phyloP scores from a whole-genome alignment of 768 basidiomycete species.

The Rhodotorula diobovata region DNA sequence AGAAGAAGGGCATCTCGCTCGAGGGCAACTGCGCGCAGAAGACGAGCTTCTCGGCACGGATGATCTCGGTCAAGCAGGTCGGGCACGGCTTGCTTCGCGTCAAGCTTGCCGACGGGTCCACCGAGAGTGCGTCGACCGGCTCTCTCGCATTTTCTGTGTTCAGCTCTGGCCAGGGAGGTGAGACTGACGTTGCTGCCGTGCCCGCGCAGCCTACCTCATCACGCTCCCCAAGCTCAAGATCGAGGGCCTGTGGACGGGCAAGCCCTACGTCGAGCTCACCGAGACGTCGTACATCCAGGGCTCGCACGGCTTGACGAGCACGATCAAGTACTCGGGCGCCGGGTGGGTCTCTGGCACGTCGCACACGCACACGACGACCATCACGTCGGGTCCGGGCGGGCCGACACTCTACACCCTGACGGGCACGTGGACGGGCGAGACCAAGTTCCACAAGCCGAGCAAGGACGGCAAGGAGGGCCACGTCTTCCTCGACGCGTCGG shows the following conservation, averaged over 20 bases:
- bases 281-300: slow-evolving; percentile 64
- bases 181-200: slow-evolving; percentile 35
- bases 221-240: slow-evolving; percentile 88
- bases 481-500: slow-evolving; percentile 70
- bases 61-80: slow-evolving; percentile 76
- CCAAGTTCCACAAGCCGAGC: slow-evolving; percentile 45
- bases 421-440: slow-evolving; percentile 68
- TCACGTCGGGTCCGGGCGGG: slow-evolving; percentile 46
- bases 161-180: no score
- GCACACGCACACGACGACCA: slow-evolving; percentile 75
- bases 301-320: slow-evolving; percentile 52
- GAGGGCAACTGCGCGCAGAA: slow-evolving; percentile 87
- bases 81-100: slow-evolving; percentile 84
- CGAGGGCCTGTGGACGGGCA: slow-evolving; percentile 58
- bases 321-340: slow-evolving; percentile 90
- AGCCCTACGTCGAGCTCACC: slow-evolving; percentile 34
- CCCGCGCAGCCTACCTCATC: slow-evolving; percentile 60
- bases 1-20: slow-evolving; percentile 66
- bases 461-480: slow-evolving; percentile 51
- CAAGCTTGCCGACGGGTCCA: slow-evolving; percentile 55
- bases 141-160: background rate
- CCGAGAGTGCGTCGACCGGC: slow-evolving; percentile 51
- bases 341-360: slow-evolving; percentile 46
- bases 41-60: slow-evolving; percentile 75
- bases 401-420: slow-evolving; percentile 58